Conservation (phyloP, 345 rosid genomes). For the Leavenworthia alabamica region DNA sequence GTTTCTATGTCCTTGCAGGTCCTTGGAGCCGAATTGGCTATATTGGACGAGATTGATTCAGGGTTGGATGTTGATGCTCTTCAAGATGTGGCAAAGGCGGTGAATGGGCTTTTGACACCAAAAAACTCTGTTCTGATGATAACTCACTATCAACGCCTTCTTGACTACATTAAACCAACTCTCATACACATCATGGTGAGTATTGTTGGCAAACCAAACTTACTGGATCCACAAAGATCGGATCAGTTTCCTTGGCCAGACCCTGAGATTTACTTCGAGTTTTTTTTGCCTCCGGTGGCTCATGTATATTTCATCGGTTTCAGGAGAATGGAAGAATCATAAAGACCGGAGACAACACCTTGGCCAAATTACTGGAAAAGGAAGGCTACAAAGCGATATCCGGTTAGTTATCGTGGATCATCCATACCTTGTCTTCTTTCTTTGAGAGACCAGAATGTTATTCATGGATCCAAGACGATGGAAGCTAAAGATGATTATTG, state of each 20-base stretch:
- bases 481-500: conserved; percentile 4
- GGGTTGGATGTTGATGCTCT: conserved; percentile 96
- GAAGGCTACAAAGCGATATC: conserved; percentile 78
- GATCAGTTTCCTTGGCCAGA: background rate
- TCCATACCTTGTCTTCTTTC: background rate
- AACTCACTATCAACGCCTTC: conserved; percentile 78
- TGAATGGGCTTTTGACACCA: conserved; percentile 76
- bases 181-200: conserved; percentile 86
- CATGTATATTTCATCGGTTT: conserved; percentile 22
- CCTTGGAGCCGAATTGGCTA: conserved; percentile 85
- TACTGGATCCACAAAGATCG: background rate
- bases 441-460: conserved; percentile 10
- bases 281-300: background rate
- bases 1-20: conserved; percentile 40
- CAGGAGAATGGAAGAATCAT: conserved; percentile 84
- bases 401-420: conserved; percentile 22
- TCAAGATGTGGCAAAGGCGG: conserved; percentile 85
- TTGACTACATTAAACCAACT: conserved; percentile 74
- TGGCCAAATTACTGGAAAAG: conserved; percentile 69
- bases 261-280: background rate
- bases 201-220: background rate
- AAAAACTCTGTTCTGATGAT: conserved; percentile 86
- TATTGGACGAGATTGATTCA: conserved; percentile 94
- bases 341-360: conserved; percentile 72
- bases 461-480: background rate